Conservation (phyloP, 345 rosid genomes). For the Tarenaya hassleriana region DNA sequence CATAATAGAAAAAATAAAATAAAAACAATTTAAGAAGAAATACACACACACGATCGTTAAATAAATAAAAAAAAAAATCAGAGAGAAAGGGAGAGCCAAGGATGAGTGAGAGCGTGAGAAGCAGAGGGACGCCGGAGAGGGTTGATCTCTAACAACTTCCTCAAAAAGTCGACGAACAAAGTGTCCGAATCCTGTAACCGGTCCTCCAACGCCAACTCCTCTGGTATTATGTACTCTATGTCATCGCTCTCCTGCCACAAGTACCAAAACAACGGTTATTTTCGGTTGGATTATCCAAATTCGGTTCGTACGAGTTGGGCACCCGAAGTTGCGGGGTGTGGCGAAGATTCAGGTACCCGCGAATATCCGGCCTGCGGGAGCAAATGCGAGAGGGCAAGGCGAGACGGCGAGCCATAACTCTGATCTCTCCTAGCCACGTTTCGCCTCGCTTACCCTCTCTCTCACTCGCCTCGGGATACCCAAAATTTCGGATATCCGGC, state of each 20-base stretch:
- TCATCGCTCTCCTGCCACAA: conserved; percentile 61
- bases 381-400: too few species aligned
- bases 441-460: too few species aligned
- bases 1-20: too few species aligned
- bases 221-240: conserved; percentile 68
- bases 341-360: too few species aligned
- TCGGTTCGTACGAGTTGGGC: not conserved
- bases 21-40: too few species aligned
- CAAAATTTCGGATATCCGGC: too few species aligned
- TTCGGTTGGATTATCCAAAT: not conserved
- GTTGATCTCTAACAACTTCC: conserved; percentile 66
- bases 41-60: too few species aligned
- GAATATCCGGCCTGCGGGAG: too few species aligned
- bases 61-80: not conserved
- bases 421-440: too few species aligned
- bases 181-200: conserved; percentile 50
- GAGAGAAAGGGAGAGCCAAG: conserved; percentile 59
- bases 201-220: conserved; percentile 58
- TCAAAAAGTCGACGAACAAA: conserved; percentile 53
- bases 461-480: too few species aligned
- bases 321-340: too few species aligned
- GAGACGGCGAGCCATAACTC: too few species aligned
- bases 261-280: conserved; percentile 6
- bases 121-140: conserved; percentile 79
- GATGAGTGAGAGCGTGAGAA: conserved; percentile 69